phyloP scores from a whole-genome alignment of 139 green algal species.

The Pseudopediastrum boryanum region DNA sequence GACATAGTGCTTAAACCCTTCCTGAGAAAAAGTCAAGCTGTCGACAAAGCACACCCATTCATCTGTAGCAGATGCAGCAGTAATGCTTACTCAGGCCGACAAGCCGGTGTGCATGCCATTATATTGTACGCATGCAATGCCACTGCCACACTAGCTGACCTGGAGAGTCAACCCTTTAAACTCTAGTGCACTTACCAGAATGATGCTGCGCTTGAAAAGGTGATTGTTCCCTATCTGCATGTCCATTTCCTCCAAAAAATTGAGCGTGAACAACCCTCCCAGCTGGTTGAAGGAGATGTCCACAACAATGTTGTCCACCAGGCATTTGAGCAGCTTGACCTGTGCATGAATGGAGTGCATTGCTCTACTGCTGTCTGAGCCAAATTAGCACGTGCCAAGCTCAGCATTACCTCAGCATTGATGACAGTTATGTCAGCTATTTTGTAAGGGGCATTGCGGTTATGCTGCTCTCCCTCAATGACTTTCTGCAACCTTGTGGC shows the following conservation, averaged over 20 bases:
- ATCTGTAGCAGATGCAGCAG: no score
- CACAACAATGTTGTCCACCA: conserved; percentile 96
- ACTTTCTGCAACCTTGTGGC: conserved; percentile 58
- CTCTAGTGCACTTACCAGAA: conserved; percentile 70
- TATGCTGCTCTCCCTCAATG: conserved; percentile 76
- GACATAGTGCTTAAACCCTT: no score
- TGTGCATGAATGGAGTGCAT: conserved; percentile 32
- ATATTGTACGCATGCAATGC: no score
- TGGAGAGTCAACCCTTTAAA: no score
- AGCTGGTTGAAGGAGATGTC: conserved; percentile 96
- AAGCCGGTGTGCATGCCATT: no score
- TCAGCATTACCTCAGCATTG: conserved; percentile 80
- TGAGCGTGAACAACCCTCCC: conserved; percentile 89
- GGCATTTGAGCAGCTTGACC: conserved; percentile 95
- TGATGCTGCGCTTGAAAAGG: conserved; percentile 96
- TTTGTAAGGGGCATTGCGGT: conserved; percentile 57
- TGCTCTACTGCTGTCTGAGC: background rate
- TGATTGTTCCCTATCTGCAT: conserved; percentile 72
- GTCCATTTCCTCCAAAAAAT: conserved; percentile 93
- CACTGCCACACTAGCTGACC: no score
- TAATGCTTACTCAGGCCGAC: no score
- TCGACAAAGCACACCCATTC: no score
- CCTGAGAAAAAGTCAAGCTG: no score
- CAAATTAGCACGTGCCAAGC: background rate
- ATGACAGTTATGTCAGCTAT: conserved; percentile 86